phyloP scores from a whole-genome alignment of 1,284 basidiomycete genomes.

The Ceratobasidium sp. region DNA sequence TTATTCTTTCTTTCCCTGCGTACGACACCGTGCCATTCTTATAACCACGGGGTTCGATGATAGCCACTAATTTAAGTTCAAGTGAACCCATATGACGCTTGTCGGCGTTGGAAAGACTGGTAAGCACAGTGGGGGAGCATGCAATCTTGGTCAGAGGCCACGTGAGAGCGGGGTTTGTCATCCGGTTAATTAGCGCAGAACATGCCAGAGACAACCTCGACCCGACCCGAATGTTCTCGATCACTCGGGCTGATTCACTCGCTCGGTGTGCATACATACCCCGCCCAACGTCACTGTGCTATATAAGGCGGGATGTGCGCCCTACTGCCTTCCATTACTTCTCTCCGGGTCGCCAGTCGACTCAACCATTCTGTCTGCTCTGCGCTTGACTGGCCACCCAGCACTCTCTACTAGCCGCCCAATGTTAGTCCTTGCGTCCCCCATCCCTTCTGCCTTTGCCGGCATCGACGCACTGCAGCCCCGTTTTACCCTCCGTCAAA shows the following conservation, averaged over 20 bases:
- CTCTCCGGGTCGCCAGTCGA: not conserved
- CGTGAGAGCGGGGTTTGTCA: conserved; percentile 27
- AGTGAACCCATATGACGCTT: no score
- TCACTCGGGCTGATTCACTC: conserved; percentile 6
- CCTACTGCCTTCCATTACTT: conserved; percentile 9
- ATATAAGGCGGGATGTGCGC: conserved; percentile 18
- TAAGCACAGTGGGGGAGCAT: no score
- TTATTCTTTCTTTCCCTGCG: no score
- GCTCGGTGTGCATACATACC: no score
- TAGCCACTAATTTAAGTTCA: no score
- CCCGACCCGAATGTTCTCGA: conserved; percentile 28
- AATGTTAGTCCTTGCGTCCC: conserved; percentile 31
- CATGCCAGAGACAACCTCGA: conserved; percentile 23
- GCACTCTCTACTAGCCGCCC: conserved; percentile 22
- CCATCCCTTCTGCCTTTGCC: conserved; percentile 22
- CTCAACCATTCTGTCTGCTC: not conserved
- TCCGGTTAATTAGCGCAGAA: conserved; percentile 30
- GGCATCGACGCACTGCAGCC: conserved; percentile 27
- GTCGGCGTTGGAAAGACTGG: no score
- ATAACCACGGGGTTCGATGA: no score
- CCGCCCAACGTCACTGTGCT: not conserved
- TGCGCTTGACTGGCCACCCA: conserved; percentile 11
- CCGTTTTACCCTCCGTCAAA: conserved; percentile 9
- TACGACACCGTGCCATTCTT: no score
- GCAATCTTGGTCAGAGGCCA: no score